Base-by-base conservation (phyloP, 2,329 filamentous ascomycete genomes). In the Botrytis squamosa region DNA sequence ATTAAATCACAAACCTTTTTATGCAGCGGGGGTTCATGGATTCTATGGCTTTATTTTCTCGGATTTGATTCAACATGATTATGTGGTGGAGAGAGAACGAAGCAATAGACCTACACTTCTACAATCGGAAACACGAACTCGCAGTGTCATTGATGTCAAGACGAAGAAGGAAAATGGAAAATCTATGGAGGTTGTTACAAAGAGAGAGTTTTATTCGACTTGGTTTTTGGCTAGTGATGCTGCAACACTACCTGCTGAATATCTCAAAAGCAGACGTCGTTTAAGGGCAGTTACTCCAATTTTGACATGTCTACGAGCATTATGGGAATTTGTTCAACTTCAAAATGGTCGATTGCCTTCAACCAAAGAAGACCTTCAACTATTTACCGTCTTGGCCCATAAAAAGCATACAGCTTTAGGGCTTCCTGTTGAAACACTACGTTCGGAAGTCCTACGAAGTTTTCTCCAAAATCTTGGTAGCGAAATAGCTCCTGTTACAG, bases 11-110 rank as follows among this genome's bases (percentile, higher is more conserved):
- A 89, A 90, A 66, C 91, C 94, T 18, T 98, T 98, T 83, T 99
- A 99, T 83, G 94, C 94, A 16, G 93, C 94, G 52, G 92, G 91
- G 69, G 89, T 92, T 4, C 93, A 98, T 81, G 96, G 96, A 67
- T 88, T 97, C 81, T 98, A 97, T 82, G 96, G 96, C 73, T 99
- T 93, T 84, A 92, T 97, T 77, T 99, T 99, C 82, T 92, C 93
- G 74, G 96, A 99, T 82, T 87, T 99, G 36, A 94, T 97, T 78
- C 88, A 91, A 79, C 96, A 99, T 82, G 91, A 95, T 79, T 99
- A 94, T 80, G 90, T 96, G 75, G 91, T 99, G 75, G 91, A 97
- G 84, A 91, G 96, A 73, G 90, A 93, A 75, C 91, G 92, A 76
- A 91, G 92, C 74, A 98, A 98, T 80, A 85, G 93, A 20, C 81